These are phyloP conservation scores for Coemansia sp. DNA, from an alignment of 192 early-diverging fungal genomes.

Conservation along the genomic window DNA sequence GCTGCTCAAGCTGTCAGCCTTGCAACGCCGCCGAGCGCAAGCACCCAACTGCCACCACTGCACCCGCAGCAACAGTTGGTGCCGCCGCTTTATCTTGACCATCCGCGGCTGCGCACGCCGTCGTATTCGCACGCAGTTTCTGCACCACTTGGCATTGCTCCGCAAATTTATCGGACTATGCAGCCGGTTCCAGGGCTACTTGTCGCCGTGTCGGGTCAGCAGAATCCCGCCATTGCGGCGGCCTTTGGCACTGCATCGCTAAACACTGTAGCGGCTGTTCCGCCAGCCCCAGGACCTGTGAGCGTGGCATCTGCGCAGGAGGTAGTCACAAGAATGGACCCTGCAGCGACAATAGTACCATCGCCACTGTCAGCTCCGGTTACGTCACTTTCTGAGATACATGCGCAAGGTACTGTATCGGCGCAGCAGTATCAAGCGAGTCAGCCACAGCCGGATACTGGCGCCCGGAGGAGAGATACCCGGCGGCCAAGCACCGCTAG, in stretches of 20 bases:
- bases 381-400: background rate
- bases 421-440: no score
- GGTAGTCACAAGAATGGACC: background rate
- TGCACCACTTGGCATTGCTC: background rate
- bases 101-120: slow-evolving; percentile 7
- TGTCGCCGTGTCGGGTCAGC: background rate
- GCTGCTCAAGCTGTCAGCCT: background rate
- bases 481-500: background rate
- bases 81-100: slow-evolving; percentile 6
- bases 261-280: no score
- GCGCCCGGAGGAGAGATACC: background rate
- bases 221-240: background rate
- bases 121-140: slow-evolving; percentile 7
- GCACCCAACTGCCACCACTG: background rate
- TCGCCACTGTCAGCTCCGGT: background rate
- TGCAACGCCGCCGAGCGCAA: background rate
- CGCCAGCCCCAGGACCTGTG: no score
- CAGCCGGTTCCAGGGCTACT: slow-evolving; percentile 6
- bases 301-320: no score
- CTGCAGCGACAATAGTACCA: slow-evolving; percentile 10
- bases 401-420: no score
- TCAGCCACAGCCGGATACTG: background rate
- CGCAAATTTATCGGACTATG: slow-evolving; percentile 11
- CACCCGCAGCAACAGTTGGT: background rate
- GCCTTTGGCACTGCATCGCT: background rate